phyloP scores from a whole-genome alignment of 106 monocot species.

The Allium fistulosum region DNA sequence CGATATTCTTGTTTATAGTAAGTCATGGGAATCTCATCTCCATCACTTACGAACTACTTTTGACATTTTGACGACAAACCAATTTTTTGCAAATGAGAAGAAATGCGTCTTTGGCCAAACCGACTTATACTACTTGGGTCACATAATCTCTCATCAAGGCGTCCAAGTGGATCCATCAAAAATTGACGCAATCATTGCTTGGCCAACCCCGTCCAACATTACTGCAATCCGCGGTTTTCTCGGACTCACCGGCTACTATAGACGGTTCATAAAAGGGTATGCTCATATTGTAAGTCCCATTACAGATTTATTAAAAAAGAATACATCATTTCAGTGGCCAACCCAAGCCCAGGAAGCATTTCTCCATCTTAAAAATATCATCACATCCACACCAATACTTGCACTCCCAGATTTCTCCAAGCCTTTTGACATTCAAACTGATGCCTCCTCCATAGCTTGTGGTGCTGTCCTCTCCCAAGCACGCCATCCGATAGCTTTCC shows the following conservation, averaged over 20 bases:
- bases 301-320: not conserved
- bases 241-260: not conserved
- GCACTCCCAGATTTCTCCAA: not conserved
- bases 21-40: not conserved
- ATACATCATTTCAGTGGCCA: not conserved
- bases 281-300: not conserved
- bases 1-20: constrained; percentile 1
- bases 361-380: not conserved
- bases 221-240: not conserved
- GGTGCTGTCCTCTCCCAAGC: not conserved
- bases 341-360: not conserved
- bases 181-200: not conserved
- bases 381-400: not conserved
- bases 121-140: not conserved
- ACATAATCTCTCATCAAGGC: not conserved
- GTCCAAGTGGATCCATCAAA: not conserved
- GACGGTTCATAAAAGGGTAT: not conserved
- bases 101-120: not conserved
- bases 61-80: not conserved
- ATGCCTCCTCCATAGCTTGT: not conserved
- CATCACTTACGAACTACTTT: not conserved
- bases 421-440: not conserved
- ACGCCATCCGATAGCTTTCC: not conserved
- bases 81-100: not conserved
- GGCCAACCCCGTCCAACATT: not conserved